phyloP scores from a whole-genome alignment of 805 yeast genomes.

The Cyberlindnera saturnus region DNA sequence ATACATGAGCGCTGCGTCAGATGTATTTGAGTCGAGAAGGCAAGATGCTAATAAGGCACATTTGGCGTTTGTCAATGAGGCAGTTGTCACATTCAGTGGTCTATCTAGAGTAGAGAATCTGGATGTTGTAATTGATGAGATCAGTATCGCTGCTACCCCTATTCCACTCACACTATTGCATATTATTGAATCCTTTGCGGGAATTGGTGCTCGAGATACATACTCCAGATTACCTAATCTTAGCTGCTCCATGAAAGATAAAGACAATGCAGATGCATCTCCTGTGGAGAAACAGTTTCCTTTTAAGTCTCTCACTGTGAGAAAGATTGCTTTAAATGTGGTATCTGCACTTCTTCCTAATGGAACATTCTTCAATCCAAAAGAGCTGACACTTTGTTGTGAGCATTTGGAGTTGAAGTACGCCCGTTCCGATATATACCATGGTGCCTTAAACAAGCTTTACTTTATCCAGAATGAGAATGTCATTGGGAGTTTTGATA shows the following conservation, averaged over 20 bases:
- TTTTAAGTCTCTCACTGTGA: conserved; percentile 35
- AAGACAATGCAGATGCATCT: no score
- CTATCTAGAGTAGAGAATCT: conserved; percentile 26
- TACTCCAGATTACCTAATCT: conserved; percentile 9
- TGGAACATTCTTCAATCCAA: conserved; percentile 37
- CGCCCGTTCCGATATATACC: conserved; percentile 34
- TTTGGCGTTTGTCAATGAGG: conserved; percentile 25
- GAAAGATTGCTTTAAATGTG: conserved; percentile 34
- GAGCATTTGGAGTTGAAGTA: conserved; percentile 35
- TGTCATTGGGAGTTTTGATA: conserved; percentile 24
- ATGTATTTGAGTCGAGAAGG: conserved; percentile 28
- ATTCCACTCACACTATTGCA: conserved; percentile 20
- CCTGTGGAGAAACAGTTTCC: conserved; percentile 5
- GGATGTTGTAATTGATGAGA: conserved; percentile 29
- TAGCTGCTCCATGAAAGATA: conserved; percentile 3
- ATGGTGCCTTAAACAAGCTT: conserved; percentile 41
- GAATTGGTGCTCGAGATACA: conserved; percentile 6
- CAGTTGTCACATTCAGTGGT: conserved; percentile 45
- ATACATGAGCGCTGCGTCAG: conserved; percentile 77
- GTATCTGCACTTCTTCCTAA: conserved; percentile 37
- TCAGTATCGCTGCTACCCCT: conserved; percentile 37
- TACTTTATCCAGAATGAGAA: conserved; percentile 21
- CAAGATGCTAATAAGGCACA: conserved; percentile 9
- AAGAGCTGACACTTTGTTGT: conserved; percentile 24
- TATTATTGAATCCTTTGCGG: conserved; percentile 21